phyloP scores from a whole-genome alignment of 257 asterid species.

The Asclepias syriaca region DNA sequence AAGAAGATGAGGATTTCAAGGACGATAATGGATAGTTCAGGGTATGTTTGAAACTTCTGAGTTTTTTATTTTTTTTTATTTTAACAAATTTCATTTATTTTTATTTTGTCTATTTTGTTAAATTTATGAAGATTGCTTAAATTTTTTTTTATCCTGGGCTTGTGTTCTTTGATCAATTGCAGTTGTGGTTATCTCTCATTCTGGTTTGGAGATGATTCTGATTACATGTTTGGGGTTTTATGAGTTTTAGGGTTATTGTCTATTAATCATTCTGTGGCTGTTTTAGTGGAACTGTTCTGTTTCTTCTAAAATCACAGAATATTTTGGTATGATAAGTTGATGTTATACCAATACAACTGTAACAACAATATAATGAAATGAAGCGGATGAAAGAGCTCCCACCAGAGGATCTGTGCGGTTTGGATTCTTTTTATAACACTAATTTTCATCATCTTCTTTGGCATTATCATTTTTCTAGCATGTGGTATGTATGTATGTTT shows the following conservation, averaged over 20 bases:
- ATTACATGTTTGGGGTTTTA: neutral
- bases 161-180: neutral
- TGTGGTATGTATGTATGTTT: neutral
- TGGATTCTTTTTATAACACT: neutral
- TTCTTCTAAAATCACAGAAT: neutral
- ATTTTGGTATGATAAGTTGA: neutral
- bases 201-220: neutral
- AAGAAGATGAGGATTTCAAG: conserved; percentile 92
- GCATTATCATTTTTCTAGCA: neutral
- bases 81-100: neutral
- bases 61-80: neutral
- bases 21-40: conserved; percentile 52
- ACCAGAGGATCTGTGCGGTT: neutral
- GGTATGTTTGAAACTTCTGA: conserved; percentile 42
- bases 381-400: neutral
- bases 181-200: neutral
- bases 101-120: neutral
- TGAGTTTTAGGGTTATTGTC: neutral
- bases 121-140: neutral
- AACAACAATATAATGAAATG: neutral
- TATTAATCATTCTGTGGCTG: neutral
- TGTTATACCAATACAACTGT: neutral
- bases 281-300: neutral
- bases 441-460: neutral
- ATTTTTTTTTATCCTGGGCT: neutral